phyloP scores from a whole-genome alignment of 2,329 filamentous ascomycete species.

The Fusarium pseudoanthophilum region DNA sequence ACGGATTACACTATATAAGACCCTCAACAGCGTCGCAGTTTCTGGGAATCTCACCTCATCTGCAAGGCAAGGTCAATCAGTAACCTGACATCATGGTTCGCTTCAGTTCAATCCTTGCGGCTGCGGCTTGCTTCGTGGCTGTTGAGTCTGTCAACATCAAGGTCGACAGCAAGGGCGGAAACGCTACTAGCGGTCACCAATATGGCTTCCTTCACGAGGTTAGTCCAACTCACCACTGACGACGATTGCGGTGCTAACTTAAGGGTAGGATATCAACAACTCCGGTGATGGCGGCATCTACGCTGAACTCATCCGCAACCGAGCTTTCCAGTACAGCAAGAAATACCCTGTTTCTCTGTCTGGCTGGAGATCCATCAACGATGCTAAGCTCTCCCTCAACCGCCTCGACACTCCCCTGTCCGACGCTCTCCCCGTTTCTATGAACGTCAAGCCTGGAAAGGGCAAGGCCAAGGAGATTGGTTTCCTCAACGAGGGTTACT shows the following conservation, averaged over 20 bases:
- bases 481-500: constrained; percentile 65
- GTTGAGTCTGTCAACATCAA: constrained; percentile 50
- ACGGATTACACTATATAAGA: background rate
- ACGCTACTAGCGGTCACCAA: constrained; percentile 56
- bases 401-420: constrained; percentile 61
- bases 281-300: constrained; percentile 79
- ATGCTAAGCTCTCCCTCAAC: constrained; percentile 58
- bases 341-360: constrained; percentile 56
- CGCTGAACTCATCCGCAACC: constrained; percentile 75
- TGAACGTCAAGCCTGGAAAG: constrained; percentile 55
- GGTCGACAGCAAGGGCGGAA: constrained; percentile 53
- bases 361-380: constrained; percentile 58
- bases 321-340: constrained; percentile 71
- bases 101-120: constrained; percentile 33
- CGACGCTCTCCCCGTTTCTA: constrained; percentile 60
- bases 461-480: constrained; percentile 52
- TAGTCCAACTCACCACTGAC: background rate
- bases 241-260: fast-evolving
- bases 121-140: constrained; percentile 23
- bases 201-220: constrained; percentile 60
- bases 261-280: constrained; percentile 68
- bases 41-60: background rate
- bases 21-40: background rate
- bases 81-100: constrained; percentile 23
- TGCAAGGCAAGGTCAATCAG: background rate